A percentile compares a stretch with the other conserved stretches of the same genome.
Evolutionary conservation across 345 rosid species (phyloP).

Genomic region (Eucalyptus brandiana): DNA sequence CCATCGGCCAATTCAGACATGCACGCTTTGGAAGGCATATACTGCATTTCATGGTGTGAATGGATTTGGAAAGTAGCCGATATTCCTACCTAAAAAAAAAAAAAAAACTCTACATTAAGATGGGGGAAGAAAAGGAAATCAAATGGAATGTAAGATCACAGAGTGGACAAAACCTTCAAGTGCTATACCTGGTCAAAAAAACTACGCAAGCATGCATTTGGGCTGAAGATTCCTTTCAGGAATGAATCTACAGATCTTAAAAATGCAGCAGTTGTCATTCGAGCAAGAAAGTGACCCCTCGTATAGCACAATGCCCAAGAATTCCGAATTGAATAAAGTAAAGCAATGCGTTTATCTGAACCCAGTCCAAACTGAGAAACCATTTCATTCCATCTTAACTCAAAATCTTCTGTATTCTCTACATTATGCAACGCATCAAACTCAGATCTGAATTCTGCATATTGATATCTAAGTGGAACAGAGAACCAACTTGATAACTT

Average conservation of each 20-base stretch:
- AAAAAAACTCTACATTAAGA: neutral
- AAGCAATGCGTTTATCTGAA: conserved; percentile 58
- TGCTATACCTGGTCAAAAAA: conserved; percentile 71
- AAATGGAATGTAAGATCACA: neutral
- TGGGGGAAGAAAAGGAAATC: neutral
- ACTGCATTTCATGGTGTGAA: conserved; percentile 26
- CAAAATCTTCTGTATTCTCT: conserved; percentile 60
- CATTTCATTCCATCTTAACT: conserved; percentile 60
- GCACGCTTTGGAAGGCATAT: conserved; percentile 46
- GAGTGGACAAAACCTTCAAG: neutral
- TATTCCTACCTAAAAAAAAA: conserved; percentile 18
- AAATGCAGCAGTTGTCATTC: conserved; percentile 42
- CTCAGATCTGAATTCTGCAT: conserved; percentile 63
- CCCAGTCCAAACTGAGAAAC: conserved; percentile 65
- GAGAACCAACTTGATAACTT: conserved; percentile 88
- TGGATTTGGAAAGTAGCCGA: conserved; percentile 28
- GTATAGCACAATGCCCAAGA: conserved; percentile 60
- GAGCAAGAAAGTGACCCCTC: conserved; percentile 67
- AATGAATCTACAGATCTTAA: conserved; percentile 44
- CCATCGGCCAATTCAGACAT: conserved; percentile 24
- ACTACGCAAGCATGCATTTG: conserved; percentile 47
- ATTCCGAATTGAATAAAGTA: conserved; percentile 51
- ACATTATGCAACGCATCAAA: conserved; percentile 47
- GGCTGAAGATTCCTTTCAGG: conserved; percentile 43
- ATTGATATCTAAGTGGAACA: conserved; percentile 46